Evolutionary conservation across 257 asterid genomes (phyloP), one percentile per base, ranked within the genome.

Genomic region (Dorcoceras hygrometricum): DNA sequence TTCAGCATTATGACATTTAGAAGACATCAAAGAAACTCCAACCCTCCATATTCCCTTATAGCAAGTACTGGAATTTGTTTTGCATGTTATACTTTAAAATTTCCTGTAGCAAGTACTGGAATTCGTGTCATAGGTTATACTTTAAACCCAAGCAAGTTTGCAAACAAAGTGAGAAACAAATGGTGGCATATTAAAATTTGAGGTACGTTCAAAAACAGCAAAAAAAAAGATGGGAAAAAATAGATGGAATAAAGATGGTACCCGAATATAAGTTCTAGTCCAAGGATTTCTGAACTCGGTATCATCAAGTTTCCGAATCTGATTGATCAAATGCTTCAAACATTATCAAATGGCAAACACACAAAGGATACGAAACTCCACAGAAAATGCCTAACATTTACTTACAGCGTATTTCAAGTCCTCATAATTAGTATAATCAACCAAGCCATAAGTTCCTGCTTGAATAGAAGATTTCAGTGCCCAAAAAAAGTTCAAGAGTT

Each of bases 361-460:
- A 11, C 0, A 32, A 32, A 32, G 43, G 12, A 32, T 0, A 9
- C 8, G 12, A 2, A 32, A 32, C 12, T 0, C 43, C 2, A 32
- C 43, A 32, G 2, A 59, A 65, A 14, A 12, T 53, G 39, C 31
- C 19, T 23, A 53, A n/a, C 28, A 43, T 63, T 19, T 69, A 82
- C 95, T 82, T 81, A 94, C 99, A 69, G 99, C 99, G 75, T 94
- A 94, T 77, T 87, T 94, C 99, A 94, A 87, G 86, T 94, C 99
- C 68, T 94, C 99, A 58, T 85, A 81, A 74, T 82, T 79, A 32
- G 97, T 90, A 75, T 90, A 94, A 71, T 94, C 99, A 73, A 94
- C 99, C 66, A 90, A 63, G 60, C 99, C 99, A 81, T 79, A 94
- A 36, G 99, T 90, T 78, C 99, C 99, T 94, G 87, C 67, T 72